Conservation (phyloP, 768 basidiomycete species). For the Kwoniella newhampshirensis region DNA sequence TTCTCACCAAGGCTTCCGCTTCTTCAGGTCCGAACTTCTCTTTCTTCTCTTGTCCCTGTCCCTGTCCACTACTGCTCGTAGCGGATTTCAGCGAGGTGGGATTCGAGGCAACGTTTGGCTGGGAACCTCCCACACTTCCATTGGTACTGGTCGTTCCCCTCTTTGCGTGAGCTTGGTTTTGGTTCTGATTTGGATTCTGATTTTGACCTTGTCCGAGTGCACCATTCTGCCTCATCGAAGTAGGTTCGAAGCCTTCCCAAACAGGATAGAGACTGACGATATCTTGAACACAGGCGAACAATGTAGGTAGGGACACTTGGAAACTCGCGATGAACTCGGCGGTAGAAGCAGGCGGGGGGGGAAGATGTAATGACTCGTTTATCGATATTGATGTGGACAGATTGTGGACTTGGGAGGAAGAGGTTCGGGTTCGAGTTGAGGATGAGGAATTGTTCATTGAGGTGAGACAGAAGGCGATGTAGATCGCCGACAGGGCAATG, state of each 20-base stretch:
- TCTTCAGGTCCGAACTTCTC: constrained; percentile 41
- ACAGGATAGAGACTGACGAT: constrained; percentile 84
- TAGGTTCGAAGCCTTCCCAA: constrained; percentile 73
- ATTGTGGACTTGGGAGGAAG: constrained; percentile 55
- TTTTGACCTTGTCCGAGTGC: background rate
- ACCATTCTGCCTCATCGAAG: constrained; percentile 13
- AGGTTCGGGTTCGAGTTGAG: constrained; percentile 29
- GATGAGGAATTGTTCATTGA: constrained; percentile 55
- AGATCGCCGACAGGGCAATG: constrained; percentile 87
- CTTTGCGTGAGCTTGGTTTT: too few species aligned
- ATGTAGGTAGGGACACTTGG: constrained; percentile 75
- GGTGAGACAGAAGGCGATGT: constrained; percentile 78
- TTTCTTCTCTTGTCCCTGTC: constrained; percentile 11
- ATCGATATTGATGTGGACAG: constrained; percentile 45
- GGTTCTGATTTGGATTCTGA: constrained; percentile 1
- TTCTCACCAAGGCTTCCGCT: constrained; percentile 39
- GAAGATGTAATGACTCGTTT: constrained; percentile 43
- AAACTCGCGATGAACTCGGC: constrained; percentile 73
- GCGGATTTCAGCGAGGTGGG: too few species aligned
- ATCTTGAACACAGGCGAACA: constrained; percentile 85
- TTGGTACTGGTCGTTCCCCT: too few species aligned
- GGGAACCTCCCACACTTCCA: too few species aligned
- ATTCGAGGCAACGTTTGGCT: background rate
- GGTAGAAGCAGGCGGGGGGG: constrained; percentile 45
- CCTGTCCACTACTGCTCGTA: background rate